These are phyloP conservation scores for Raffaelea ambrosiae DNA, from an alignment of 2,329 filamentous ascomycete genomes.

Conservation along the genomic window DNA sequence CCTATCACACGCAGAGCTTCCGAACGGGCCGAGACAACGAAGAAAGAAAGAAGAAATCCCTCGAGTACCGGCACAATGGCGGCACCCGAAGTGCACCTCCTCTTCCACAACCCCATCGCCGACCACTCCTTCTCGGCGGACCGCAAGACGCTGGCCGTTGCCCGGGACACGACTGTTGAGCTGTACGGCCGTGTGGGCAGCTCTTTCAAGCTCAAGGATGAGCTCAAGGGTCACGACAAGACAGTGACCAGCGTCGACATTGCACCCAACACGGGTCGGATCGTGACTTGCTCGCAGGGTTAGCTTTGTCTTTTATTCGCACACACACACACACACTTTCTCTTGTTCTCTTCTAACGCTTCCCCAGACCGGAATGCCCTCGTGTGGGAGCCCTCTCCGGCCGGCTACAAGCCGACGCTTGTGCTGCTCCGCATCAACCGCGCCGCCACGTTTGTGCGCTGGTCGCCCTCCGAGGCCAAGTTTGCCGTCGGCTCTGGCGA, in stretches of 20 bases:
- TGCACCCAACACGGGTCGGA: conserved; percentile 80
- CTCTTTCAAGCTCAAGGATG: conserved; percentile 77
- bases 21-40: neutral
- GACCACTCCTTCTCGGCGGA: conserved; percentile 98
- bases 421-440: conserved; percentile 96
- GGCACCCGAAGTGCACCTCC: conserved; percentile 83
- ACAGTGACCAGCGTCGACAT: conserved; percentile 94
- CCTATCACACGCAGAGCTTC: conserved; percentile 53
- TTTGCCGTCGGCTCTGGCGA: conserved; percentile 96
- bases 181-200: conserved; percentile 69
- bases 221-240: conserved; percentile 95
- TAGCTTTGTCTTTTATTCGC: conserved; percentile 17
- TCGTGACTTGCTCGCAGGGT: conserved; percentile 97
- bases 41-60: neutral
- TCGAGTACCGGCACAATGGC: conserved; percentile 51
- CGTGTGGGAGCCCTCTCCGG: conserved; percentile 91
- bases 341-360: neutral
- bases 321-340: too few species aligned
- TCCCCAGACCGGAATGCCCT: conserved; percentile 96
- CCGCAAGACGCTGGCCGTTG: conserved; percentile 78
- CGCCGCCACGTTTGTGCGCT: conserved; percentile 92
- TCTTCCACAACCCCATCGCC: conserved; percentile 92
- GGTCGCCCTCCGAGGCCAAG: conserved; percentile 94
- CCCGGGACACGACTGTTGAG: conserved; percentile 83
- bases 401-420: conserved; percentile 92